These are phyloP conservation scores for Umbelopsis sp. DNA, from an alignment of 371 early-diverging fungal genomes.

Conservation along the genomic window DNA sequence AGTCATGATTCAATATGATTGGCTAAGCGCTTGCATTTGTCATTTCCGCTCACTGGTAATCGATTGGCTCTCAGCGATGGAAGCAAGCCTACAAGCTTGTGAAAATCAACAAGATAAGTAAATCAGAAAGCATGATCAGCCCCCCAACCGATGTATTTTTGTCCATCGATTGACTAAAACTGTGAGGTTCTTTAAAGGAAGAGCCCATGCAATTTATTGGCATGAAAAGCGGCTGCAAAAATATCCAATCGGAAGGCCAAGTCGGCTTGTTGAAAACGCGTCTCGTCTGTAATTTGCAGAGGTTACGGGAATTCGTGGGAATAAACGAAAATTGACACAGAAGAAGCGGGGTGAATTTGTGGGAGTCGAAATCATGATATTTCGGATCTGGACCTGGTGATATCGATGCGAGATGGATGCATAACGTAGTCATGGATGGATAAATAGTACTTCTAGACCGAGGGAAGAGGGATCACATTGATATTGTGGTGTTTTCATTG, in stretches of 20 bases:
- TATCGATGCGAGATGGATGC: no score
- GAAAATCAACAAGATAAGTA: conserved; percentile 15
- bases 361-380: conserved; percentile 4
- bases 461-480: background rate
- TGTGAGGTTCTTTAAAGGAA: background rate
- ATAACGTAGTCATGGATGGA: background rate
- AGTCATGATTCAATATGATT: background rate
- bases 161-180: background rate
- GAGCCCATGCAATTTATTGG: background rate
- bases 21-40: background rate
- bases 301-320: conserved; percentile 16
- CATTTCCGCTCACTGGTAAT: background rate
- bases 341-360: conserved; percentile 14
- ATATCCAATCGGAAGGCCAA: conserved; percentile 9
- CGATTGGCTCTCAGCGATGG: conserved; percentile 13
- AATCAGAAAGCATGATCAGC: background rate
- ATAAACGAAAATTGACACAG: conserved; percentile 11
- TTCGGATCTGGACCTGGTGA: background rate
- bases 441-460: background rate
- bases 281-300: conserved; percentile 11
- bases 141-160: background rate
- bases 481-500: background rate
- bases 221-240: background rate
- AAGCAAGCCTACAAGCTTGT: conserved; percentile 12
- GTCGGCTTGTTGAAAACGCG: background rate